phyloP scores from a whole-genome alignment of 495 filamentous ascomycete genomes.

The Penicillium silybi region DNA sequence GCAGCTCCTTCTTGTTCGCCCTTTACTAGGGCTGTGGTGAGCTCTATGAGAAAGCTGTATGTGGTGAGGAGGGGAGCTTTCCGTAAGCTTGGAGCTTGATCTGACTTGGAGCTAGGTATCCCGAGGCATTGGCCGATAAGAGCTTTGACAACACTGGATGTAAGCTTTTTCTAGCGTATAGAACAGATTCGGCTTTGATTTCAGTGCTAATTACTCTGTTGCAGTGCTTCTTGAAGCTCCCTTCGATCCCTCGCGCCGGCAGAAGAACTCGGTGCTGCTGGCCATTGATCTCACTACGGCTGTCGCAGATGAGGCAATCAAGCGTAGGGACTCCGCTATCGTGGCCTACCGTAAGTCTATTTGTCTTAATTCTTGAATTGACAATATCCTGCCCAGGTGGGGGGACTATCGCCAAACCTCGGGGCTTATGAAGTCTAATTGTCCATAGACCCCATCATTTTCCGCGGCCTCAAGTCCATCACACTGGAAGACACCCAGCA shows the following conservation, averaged over 20 bases:
- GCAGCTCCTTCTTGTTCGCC: slow-evolving; percentile 44
- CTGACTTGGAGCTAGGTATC: slow-evolving; percentile 59
- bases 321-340: slow-evolving; percentile 68
- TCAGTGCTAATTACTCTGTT: slow-evolving; percentile 1
- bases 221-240: slow-evolving; percentile 76
- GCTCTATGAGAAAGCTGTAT: slow-evolving; percentile 77
- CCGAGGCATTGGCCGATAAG: slow-evolving; percentile 80
- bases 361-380: background rate
- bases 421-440: background rate
- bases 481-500: slow-evolving; percentile 84
- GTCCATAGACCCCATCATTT: slow-evolving; percentile 85
- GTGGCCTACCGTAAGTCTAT: slow-evolving; percentile 75
- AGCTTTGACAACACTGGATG: slow-evolving; percentile 92
- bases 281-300: slow-evolving; percentile 86
- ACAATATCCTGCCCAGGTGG: too few relatives aligned
- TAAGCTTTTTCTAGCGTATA: slow-evolving; percentile 31
- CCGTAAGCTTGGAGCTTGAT: slow-evolving; percentile 14
- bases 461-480: slow-evolving; percentile 82
- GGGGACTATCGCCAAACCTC: too few relatives aligned
- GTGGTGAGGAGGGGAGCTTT: slow-evolving; percentile 28
- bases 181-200: background rate
- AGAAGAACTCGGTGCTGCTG: slow-evolving; percentile 74
- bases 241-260: slow-evolving; percentile 50
- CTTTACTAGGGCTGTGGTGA: slow-evolving; percentile 75
- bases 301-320: slow-evolving; percentile 90